These are phyloP conservation scores for Backusella tarrabulga DNA, from an alignment of 192 early-diverging fungal genomes.

Conservation along the genomic window DNA sequence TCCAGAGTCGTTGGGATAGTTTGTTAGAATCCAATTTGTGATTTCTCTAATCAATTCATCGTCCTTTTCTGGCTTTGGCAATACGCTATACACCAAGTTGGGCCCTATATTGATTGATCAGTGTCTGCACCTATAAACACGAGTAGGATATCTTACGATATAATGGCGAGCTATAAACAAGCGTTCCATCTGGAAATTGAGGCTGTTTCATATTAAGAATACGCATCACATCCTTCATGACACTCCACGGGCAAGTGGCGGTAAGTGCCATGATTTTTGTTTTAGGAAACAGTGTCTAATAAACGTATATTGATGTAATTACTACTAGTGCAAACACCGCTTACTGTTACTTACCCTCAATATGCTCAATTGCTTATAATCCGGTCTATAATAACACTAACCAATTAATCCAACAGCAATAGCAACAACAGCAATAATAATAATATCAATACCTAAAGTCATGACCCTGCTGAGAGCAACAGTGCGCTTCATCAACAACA, in stretches of 20 bases:
- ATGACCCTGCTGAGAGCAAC: constrained; percentile 94
- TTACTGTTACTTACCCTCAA: constrained; percentile 12
- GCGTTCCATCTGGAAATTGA: constrained; percentile 10
- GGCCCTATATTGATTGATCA: constrained; percentile 17
- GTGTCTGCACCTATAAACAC: background rate
- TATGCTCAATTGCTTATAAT: constrained; percentile 31
- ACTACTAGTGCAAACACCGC: background rate
- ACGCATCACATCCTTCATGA: constrained; percentile 48
- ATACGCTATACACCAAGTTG: constrained; percentile 63
- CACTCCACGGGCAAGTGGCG: constrained; percentile 64
- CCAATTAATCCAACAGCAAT: background rate
- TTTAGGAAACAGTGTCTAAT: constrained; percentile 49
- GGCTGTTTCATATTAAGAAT: constrained; percentile 49
- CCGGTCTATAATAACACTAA: constrained; percentile 13
- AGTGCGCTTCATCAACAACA: constrained; percentile 97
- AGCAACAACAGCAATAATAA: background rate
- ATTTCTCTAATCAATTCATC: constrained; percentile 47
- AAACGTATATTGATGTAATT: background rate
- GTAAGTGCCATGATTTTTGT: constrained; percentile 77
- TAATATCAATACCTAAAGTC: constrained; percentile 73
- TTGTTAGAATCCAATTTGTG: constrained; percentile 52
- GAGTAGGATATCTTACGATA: background rate
- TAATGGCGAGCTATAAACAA: constrained; percentile 11
- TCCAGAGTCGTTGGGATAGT: constrained; percentile 50
- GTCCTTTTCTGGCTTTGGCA: constrained; percentile 42